Evolutionary conservation across 805 yeast species (phyloP), one percentile per base, ranked within the genome.

Genomic region (Huiozyma naganishii): DNA sequence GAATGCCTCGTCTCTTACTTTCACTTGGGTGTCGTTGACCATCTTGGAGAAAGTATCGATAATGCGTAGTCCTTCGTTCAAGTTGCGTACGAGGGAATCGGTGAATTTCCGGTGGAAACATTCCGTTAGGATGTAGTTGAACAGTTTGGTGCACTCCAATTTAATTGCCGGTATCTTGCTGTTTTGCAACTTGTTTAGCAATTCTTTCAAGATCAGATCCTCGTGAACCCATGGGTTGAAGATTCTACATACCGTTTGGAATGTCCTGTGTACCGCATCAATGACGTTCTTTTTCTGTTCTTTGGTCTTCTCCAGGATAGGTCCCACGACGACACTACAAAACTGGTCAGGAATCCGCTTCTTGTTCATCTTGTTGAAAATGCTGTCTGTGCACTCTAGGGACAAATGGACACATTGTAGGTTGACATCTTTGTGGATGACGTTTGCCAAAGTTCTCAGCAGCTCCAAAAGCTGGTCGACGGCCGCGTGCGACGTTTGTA

Each of bases 241-340:
- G 80, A 67, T 47, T 66, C 65, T 32, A 50, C 79, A 83, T 4
- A 83, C 70, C 0, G 83, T 74, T 59, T 80, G 83, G 42, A 89
- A 66, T 0, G 90, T 80, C 27, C 60, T 64, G 13, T 70, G 68
- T n/a, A 90, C 67, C 0, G 92, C 82, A 27, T 80, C 88, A 2
- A 83, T 67, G 0, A 87, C 92, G 3, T 80, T 67, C 27, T 75
- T 80, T 55, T 90, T 90, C 67, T 84, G 88, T 59, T 92, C 98
- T 57, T 87, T 89, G 10, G 85, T 76, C 52, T 97, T 73, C 51
- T 87, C 96, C 37, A 92, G 62, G 45, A 84, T 61, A 0, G 92
- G 80, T 2, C 65, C 62, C 27, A 86, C 66, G 1, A 85, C 72
- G 1, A 71, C 53, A 0, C 67, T 46, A 11, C 49, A 52, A 41